Conservation (phyloP, 768 basidiomycete genomes). For the Hygrophorus russula region DNA sequence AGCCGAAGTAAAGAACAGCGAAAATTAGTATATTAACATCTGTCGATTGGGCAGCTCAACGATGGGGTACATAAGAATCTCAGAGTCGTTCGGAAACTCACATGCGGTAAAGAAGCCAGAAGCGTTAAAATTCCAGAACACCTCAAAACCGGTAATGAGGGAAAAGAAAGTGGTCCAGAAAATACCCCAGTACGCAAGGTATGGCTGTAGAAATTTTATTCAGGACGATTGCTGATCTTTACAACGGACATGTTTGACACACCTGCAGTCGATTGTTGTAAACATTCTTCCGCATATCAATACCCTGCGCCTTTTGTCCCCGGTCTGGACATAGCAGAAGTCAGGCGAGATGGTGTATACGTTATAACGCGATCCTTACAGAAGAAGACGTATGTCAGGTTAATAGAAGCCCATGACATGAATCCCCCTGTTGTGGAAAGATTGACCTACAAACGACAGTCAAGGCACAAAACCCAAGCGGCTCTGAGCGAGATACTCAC, state of each 20-base stretch:
- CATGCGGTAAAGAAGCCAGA: conserved; percentile 33
- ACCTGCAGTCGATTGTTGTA: conserved; percentile 39
- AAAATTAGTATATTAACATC: conserved; percentile 42
- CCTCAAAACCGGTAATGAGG: conserved; percentile 24
- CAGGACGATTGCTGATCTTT: not conserved
- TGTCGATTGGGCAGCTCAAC: conserved; percentile 6
- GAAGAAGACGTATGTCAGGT: conserved; percentile 64
- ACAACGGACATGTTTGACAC: not conserved
- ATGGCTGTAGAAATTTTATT: conserved; percentile 23
- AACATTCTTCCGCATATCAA: conserved; percentile 39
- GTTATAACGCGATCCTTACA: conserved; percentile 26
- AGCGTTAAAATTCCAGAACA: conserved; percentile 42
- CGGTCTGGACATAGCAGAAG: conserved; percentile 23
- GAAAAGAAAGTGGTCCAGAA: conserved; percentile 43
- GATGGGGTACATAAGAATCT: not conserved
- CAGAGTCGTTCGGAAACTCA: conserved; percentile 12
- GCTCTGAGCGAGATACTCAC: conserved; percentile 1
- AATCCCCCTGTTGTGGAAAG: conserved; percentile 60
- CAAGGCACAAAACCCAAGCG: conserved; percentile 1
- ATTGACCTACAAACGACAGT: conserved; percentile 35
- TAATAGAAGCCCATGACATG: conserved; percentile 56
- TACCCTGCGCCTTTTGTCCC: conserved; percentile 42
- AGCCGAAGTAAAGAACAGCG: conserved; percentile 29
- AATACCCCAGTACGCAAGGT: conserved; percentile 44
- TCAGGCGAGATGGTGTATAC: not conserved